phyloP scores from a whole-genome alignment of 225 moss, liverwort and hornwort species.

The Lunularia cruciata region DNA sequence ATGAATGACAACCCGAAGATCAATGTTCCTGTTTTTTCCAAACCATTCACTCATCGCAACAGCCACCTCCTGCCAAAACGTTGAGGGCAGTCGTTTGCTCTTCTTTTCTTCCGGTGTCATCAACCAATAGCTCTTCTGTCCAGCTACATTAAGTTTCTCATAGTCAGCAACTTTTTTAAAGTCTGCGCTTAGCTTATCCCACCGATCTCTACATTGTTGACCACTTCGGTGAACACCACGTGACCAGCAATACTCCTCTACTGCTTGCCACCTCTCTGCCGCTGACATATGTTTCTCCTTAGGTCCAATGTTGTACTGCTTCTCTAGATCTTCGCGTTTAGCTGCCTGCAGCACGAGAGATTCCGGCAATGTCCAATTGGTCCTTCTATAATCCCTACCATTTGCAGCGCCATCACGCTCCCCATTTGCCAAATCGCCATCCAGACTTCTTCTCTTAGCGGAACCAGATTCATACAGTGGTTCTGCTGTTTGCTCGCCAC shows the following conservation, averaged over 20 bases:
- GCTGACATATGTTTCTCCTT: slow-evolving; percentile 45
- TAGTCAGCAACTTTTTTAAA: slow-evolving; percentile 42
- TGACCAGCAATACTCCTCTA: slow-evolving; percentile 45
- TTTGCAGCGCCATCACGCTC: slow-evolving; percentile 33
- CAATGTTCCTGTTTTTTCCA: slow-evolving; percentile 35
- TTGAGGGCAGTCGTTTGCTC: slow-evolving; percentile 38
- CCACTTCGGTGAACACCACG: slow-evolving; percentile 40
- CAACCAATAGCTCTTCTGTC: slow-evolving; percentile 34
- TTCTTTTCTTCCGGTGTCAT: slow-evolving; percentile 48
- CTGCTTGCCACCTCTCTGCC: slow-evolving; percentile 46
- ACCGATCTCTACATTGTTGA: slow-evolving; percentile 47
- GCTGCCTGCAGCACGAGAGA: slow-evolving; percentile 45
- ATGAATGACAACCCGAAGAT: slow-evolving; percentile 41
- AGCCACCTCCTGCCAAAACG: slow-evolving; percentile 36
- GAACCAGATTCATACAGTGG: slow-evolving; percentile 37
- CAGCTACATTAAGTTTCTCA: slow-evolving; percentile 29
- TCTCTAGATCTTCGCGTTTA: slow-evolving; percentile 38
- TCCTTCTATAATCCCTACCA: slow-evolving; percentile 46
- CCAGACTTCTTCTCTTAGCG: slow-evolving; percentile 35
- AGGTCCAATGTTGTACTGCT: slow-evolving; percentile 28
- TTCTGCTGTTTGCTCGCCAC: slow-evolving; percentile 28
- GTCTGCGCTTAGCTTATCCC: slow-evolving; percentile 48
- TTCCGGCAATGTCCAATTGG: slow-evolving; percentile 43
- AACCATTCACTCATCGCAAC: slow-evolving; percentile 44
- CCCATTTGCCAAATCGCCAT: slow-evolving; percentile 36